phyloP scores from a whole-genome alignment of 129 eudicot species.

The Mikania micrantha region DNA sequence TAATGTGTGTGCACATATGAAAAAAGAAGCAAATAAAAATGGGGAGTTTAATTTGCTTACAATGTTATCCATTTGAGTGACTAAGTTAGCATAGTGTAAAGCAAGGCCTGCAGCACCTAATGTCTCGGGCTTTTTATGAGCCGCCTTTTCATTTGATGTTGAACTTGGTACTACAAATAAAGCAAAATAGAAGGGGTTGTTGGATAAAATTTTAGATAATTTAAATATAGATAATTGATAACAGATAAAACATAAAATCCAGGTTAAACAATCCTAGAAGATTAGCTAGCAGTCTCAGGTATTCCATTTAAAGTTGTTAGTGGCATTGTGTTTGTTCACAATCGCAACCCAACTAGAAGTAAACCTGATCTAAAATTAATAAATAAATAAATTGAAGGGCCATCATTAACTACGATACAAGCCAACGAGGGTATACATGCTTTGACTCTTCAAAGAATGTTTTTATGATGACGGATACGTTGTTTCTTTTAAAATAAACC shows the following conservation, averaged over 20 bases:
- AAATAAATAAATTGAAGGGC: too few relatives aligned
- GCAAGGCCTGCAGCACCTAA: slow-evolving; percentile 91
- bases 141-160: slow-evolving; percentile 23
- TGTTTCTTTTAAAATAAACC: too few relatives aligned
- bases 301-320: too few relatives aligned
- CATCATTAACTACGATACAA: too few relatives aligned
- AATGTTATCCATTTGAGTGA: slow-evolving; percentile 81
- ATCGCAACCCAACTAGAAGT: too few relatives aligned
- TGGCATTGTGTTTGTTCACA: too few relatives aligned
- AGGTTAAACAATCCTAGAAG: neutral
- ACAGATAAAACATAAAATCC: neutral
- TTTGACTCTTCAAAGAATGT: too few relatives aligned
- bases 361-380: too few relatives aligned
- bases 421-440: too few relatives aligned
- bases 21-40: neutral
- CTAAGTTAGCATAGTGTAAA: slow-evolving; percentile 83
- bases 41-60: slow-evolving; percentile 40
- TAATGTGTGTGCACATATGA: neutral
- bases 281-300: neutral
- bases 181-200: neutral
- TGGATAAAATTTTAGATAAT: neutral
- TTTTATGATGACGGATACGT: too few relatives aligned
- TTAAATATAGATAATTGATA: neutral
- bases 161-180: slow-evolving; percentile 29
- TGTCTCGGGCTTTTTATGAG: slow-evolving; percentile 46